Conservation (phyloP, 108 stramenopile species). For the Licmophora abbreviata region DNA sequence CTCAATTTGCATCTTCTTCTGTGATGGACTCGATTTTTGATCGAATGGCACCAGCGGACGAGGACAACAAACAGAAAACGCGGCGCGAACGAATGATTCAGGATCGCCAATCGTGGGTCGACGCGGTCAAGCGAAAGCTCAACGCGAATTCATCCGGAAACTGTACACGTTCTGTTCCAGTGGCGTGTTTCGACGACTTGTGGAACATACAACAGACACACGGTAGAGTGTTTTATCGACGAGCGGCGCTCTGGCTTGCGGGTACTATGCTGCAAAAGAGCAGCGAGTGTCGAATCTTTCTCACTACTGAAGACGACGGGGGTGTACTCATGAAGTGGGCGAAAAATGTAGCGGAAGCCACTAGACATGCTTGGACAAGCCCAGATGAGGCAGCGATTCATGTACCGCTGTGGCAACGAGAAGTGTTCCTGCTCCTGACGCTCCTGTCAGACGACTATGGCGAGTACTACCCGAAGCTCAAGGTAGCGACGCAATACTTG, state of each 20-base stretch:
- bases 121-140: constrained; percentile 18
- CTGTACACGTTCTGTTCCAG: constrained; percentile 15
- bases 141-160: not conserved
- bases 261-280: constrained; percentile 24
- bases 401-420: constrained; percentile 16
- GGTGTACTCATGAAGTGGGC: not conserved
- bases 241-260: constrained; percentile 25
- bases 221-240: constrained; percentile 21
- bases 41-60: constrained; percentile 1
- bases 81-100: constrained; percentile 10
- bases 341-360: not conserved
- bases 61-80: constrained; percentile 7
- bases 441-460: not conserved
- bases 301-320: constrained; percentile 10
- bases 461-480: not conserved
- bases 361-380: not conserved
- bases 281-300: constrained; percentile 19
- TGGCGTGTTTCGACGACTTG: constrained; percentile 24
- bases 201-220: constrained; percentile 28
- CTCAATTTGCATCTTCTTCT: not conserved
- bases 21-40: constrained; percentile 15
- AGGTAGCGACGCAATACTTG: not conserved
- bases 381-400: not conserved
- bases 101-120: constrained; percentile 19
- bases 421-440: constrained; percentile 11